Conservation (phyloP, 2,329 filamentous ascomycete genomes). For the Aspergillus quadrilineatus region DNA sequence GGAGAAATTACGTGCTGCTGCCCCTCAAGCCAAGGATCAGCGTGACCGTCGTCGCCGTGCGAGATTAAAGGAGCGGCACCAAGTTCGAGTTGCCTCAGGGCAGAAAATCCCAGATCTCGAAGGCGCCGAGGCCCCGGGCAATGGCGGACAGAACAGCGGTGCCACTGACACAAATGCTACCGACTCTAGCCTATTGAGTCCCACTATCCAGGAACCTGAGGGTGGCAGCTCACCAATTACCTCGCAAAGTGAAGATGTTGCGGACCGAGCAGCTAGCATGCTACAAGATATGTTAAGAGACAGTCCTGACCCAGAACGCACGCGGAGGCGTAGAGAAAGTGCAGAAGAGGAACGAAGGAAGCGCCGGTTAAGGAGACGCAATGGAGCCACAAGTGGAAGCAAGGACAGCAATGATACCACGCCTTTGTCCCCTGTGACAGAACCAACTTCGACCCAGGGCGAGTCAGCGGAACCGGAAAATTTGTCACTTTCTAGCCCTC, state of each 20-base stretch:
- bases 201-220: constrained; percentile 42
- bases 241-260: constrained; percentile 68
- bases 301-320: constrained; percentile 54
- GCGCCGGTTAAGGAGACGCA: constrained; percentile 66
- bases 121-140: constrained; percentile 58
- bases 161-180: constrained; percentile 42
- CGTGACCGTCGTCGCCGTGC: constrained; percentile 84
- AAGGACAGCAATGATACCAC: constrained; percentile 39
- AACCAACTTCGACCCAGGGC: constrained; percentile 31
- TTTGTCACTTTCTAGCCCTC: constrained; percentile 23
- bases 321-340: constrained; percentile 68
- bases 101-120: constrained; percentile 75
- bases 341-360: constrained; percentile 75
- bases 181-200: constrained; percentile 50
- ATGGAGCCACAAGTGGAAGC: constrained; percentile 43
- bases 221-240: constrained; percentile 36
- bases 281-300: constrained; percentile 74
- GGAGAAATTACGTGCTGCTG: constrained; percentile 90
- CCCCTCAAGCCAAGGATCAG: constrained; percentile 84
- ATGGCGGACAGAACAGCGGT: constrained; percentile 47
- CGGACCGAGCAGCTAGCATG: constrained; percentile 77
- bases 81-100: constrained; percentile 84
- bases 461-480: constrained; percentile 25
- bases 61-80: constrained; percentile 83
- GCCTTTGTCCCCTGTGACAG: constrained; percentile 31